Base-by-base conservation (phyloP, 257 asterid species). In the Echites panduratus region DNA sequence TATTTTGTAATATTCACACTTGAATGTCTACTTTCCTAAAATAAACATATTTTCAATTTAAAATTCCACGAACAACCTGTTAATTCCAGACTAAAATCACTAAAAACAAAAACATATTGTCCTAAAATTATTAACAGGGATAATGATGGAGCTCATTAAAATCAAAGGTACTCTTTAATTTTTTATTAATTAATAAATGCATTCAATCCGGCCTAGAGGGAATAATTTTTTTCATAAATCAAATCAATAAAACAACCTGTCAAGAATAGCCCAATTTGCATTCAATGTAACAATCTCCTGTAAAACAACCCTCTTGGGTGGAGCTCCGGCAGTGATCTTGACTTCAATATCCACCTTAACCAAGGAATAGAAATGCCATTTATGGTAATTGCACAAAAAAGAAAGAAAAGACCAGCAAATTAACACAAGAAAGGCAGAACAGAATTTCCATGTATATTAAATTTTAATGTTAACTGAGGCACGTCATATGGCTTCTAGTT, bases 311-410 rank as follows among this genome's bases (percentile, higher is more conserved):
- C 77, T 80, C 82, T 67, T 76, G 24, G 76, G 50, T 4, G 97
- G 97, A 73, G 89, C 82, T 69, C 97, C 97, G 70, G 87, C 96
- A 29, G 73, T 72, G 72, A 91, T 78, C 83, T 91, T 91, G 56
- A 89, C 94, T 75, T 87, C 88, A 71, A 91, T 85, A 71, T 86
- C 94, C 73, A 91, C 87, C 97, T 91, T 70, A 54, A 35, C 72
- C 73, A 47, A 68, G 53, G 75, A 49, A 66, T 70, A 45, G 4
- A 68, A 48, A 58, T 48, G 9, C 54, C 38, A 61, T 22, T 24
- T 6, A 61, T n/a, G 49, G 41, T 13, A 57, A 20, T 9, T 0
- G 5, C 27, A 65, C 27, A 27, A 2, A 63, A 12, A 19, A 68
- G 53, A 76, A 3, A 24, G 68, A 70, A 72, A 45, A 54, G 52